Evolutionary conservation across 75 land plant species (phyloP).

Genomic region (Azolla pinnata): DNA sequence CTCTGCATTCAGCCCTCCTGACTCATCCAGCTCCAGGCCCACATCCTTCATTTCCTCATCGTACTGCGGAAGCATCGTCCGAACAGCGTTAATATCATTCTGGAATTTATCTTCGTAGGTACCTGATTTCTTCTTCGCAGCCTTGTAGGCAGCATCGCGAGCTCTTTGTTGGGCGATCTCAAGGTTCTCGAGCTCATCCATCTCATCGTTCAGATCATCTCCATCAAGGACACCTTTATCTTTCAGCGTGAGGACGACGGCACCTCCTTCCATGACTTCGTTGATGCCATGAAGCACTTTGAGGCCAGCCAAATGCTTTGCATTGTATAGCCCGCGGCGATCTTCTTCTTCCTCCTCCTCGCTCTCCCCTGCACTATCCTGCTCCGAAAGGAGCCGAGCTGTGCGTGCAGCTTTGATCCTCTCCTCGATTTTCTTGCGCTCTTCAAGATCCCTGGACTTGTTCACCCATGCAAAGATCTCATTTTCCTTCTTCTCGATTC

Average conservation of each 20-base stretch:
- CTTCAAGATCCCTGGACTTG: slow-evolving; percentile 63
- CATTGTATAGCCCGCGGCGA: slow-evolving; percentile 8
- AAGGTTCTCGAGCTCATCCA: slow-evolving; percentile 90
- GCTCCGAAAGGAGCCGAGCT: slow-evolving; percentile 64
- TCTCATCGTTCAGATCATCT: slow-evolving; percentile 78
- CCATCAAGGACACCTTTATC: slow-evolving; percentile 73
- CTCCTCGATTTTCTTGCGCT: slow-evolving; percentile 46
- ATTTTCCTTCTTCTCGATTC: slow-evolving; percentile 26
- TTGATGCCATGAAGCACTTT: slow-evolving; percentile 98
- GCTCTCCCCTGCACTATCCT: slow-evolving; percentile 52
- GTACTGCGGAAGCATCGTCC: slow-evolving; percentile 78
- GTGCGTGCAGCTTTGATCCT: slow-evolving; percentile 59
- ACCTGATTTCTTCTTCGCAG: slow-evolving; percentile 86
- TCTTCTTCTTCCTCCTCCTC: slow-evolving; percentile 68
- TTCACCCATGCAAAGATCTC: slow-evolving; percentile 75
- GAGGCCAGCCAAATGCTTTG: slow-evolving; percentile 70
- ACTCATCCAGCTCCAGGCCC: slow-evolving; percentile 72
- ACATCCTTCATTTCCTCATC: slow-evolving; percentile 79
- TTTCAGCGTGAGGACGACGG: slow-evolving; percentile 91
- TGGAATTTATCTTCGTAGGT: slow-evolving; percentile 81
- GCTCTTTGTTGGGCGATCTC: slow-evolving; percentile 84
- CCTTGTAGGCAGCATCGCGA: slow-evolving; percentile 80
- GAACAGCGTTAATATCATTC: slow-evolving; percentile 50
- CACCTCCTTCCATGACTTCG: slow-evolving; percentile 92
- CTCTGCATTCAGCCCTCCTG: slow-evolving; percentile 70